Evolutionary conservation across 73 alveolate species (phyloP), one percentile per base, ranked within the genome.

Genomic region (Blepharisma stoltei): DNA sequence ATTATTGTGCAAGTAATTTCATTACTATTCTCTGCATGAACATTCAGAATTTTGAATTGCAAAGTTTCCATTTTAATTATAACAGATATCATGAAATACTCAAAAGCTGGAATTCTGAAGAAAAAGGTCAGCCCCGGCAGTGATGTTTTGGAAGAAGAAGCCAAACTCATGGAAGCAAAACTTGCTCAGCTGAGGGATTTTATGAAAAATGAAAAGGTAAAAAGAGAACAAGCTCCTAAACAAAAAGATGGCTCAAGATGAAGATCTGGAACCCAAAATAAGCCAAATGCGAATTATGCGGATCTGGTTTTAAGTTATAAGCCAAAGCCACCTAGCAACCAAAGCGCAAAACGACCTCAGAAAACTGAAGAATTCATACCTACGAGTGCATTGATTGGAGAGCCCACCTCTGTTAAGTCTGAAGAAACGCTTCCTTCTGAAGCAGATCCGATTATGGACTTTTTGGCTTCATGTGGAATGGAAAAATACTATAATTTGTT

Each of bases 91-190:
- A 60, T 60, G 73, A 60, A 60, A 60, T 60, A 60, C 23, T 60
- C 73, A n/a, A 60, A 60, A 60, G 45, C 73, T 9, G 73, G 73
- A 11, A 60, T 69, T 43, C 23, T 69, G 14, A 44, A 69, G 79
- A 69, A 69, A 69, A 69, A 69, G 38, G 25, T 46, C 2, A 43
- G 65, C 79, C 65, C 65, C 0, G 60, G 32, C 11, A 69, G 73
- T 25, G 73, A 60, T 38, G 46, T 60, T 38, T 53, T 69, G 14
- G 54, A 69, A 69, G 79, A 69, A 69, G 79, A 69, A 43, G 79
- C 79, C n/a, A 44, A 44, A 46, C 25, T 11, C n/a, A 69, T 69
- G 79, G 79, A 69, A 69, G 65, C 11, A 69, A 69, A 69, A 25
- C 41, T 69, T 11, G n/a, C 55, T 9, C 71, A 69, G 27, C 79